Base-by-base conservation (phyloP, 345 rosid genomes). In the Linum usitatissimum region DNA sequence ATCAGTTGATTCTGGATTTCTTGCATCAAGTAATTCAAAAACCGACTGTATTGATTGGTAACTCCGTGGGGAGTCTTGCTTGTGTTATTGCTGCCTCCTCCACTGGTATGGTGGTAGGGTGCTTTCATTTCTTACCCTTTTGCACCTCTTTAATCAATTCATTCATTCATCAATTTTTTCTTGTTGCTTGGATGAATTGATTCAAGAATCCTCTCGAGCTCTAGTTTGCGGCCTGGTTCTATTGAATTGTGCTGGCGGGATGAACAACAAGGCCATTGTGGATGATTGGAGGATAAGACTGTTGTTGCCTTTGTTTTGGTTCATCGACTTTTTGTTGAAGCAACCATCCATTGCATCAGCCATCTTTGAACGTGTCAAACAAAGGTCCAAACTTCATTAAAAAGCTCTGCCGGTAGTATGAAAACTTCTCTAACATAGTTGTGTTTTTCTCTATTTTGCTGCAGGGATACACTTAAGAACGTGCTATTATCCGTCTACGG, bases 281-380 rank as follows among this genome's bases (percentile, higher is more conserved):
- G 92, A 91, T 30, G 96, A 91, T 77, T 91, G 98, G 96, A 83
- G 98, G 83, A 86, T 91, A 83, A 91, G 82, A 78, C 77, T 88
- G 4, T 20, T 91, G 55, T 67, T 82, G 19, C 95, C 95, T 9
- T 67, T 91, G 73, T 85, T 91, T 60, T 86, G 82, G 82, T 73
- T 91, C 42, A 12, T 91, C 23, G 98, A 88, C 76, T 85, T 86
- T 66, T 72, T 91, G 59, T 66, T 91, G 63, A 88, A 80, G 66
- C 95, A 86, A 72, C 77, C 73, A 54, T 54, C 63, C 40, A 82
- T 91, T 65, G 96, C 96, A 62, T 80, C 84, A 0, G 78, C 82
- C 6, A 73, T 91, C 60, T 91, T 91, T 51, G 80, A 86, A 62
- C 88, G 87, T 3, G 92, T 84, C 53, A 91, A 81, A 71, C 72